Evolutionary conservation across 1,284 basidiomycete genomes (phyloP).

Genomic region (Moesziomyces sp.): DNA sequence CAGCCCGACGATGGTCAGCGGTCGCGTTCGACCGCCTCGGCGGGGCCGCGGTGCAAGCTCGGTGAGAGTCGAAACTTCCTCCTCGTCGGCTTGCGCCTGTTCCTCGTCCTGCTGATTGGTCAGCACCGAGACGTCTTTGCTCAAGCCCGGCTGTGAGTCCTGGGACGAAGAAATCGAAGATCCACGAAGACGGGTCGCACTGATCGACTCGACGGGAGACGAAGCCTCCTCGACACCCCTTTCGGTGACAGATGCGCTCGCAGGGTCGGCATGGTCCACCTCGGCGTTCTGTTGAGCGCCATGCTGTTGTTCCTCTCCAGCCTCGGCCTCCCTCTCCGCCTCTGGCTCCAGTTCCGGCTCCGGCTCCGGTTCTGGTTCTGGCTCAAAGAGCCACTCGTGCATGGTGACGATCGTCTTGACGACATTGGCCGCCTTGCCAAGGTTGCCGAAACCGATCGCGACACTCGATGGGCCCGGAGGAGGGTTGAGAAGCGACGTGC

Average conservation of each 20-base stretch:
- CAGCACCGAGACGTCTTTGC: neutral
- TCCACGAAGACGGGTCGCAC: neutral
- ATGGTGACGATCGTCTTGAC: slow-evolving; percentile 65
- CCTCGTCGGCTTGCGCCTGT: slow-evolving; percentile 12
- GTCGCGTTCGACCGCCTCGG: slow-evolving; percentile 27
- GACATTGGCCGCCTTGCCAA: slow-evolving; percentile 65
- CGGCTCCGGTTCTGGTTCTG: slow-evolving; percentile 52
- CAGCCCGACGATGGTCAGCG: slow-evolving; percentile 39
- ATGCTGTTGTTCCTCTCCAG: no score
- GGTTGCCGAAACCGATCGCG: slow-evolving; percentile 56
- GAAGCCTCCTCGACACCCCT: neutral
- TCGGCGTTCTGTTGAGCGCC: no score
- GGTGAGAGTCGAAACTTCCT: slow-evolving; percentile 1
- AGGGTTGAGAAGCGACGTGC: slow-evolving; percentile 65
- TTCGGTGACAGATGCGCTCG: neutral
- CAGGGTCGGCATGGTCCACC: neutral
- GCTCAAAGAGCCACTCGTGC: slow-evolving; percentile 65
- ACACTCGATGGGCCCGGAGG: slow-evolving; percentile 55
- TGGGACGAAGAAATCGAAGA: slow-evolving; percentile 11
- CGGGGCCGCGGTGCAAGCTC: slow-evolving; percentile 35
- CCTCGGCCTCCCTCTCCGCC: neutral
- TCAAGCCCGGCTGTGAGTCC: slow-evolving; percentile 1
- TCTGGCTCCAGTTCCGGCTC: slow-evolving; percentile 30
- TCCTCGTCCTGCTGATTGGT: neutral
- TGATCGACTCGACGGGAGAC: neutral